These are phyloP conservation scores for Ascochyta viciae-villosae DNA, from an alignment of 2,329 filamentous ascomycete genomes.

Conservation along the genomic window DNA sequence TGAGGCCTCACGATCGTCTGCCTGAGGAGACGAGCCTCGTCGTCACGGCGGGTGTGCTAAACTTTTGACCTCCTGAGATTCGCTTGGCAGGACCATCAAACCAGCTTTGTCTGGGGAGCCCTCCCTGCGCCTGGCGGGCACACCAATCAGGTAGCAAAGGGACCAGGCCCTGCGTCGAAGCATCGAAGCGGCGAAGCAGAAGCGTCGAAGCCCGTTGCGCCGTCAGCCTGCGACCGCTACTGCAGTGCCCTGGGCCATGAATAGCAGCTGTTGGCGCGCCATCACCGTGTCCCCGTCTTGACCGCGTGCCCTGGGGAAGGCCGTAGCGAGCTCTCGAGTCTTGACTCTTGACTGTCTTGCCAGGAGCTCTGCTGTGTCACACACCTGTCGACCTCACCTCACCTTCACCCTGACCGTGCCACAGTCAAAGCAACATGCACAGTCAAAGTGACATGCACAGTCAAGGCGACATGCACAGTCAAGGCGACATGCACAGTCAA, in stretches of 20 bases:
- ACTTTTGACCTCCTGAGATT: constrained; percentile 33
- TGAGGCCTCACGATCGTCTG: constrained; percentile 22
- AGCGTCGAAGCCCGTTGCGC: constrained; percentile 26
- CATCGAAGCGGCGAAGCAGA: too few species aligned
- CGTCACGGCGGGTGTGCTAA: constrained; percentile 23
- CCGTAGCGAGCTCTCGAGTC: neutral
- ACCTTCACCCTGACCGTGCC: too few species aligned
- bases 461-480: too few species aligned
- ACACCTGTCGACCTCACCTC: neutral
- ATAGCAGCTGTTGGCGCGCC: constrained; percentile 13
- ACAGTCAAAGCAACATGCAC: too few species aligned
- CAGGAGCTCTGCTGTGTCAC: too few species aligned
- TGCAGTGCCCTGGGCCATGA: constrained; percentile 1
- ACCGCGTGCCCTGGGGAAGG: constrained; percentile 2
- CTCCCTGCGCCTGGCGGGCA: constrained; percentile 20
- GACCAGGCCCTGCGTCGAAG: constrained; percentile 28
- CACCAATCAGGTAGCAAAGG: constrained; percentile 27
- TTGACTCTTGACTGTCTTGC: too few species aligned
- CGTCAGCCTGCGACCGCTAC: constrained; percentile 12
- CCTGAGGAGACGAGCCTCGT: constrained; percentile 17
- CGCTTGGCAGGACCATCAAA: constrained; percentile 31
- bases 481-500: too few species aligned
- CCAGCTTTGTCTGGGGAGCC: constrained; percentile 29
- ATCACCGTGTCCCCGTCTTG: constrained; percentile 5
- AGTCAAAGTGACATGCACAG: too few species aligned